Percentiles rank a stretch among this genome's conserved stretches.
Evolutionary conservation across 202 grass and related monocot species (phyloP).

Genomic region (Bolboschoenoplectus hybrid): DNA sequence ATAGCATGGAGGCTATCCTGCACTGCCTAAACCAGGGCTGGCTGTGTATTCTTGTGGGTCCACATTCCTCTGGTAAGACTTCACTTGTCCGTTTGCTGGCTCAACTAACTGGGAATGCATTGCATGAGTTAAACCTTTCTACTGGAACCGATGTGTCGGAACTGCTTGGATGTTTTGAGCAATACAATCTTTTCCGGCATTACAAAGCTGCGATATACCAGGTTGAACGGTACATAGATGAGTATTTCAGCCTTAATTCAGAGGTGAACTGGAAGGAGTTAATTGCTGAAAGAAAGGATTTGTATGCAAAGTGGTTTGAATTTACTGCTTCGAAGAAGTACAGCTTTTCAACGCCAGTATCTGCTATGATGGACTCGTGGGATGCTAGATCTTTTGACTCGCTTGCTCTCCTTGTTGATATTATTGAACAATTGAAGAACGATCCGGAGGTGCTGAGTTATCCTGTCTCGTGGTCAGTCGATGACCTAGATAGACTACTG

Average conservation of each 20-base stretch:
- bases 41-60: conserved; percentile 91
- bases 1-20: conserved; percentile 78
- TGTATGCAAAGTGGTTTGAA: conserved; percentile 83
- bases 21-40: conserved; percentile 78
- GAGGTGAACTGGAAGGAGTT: conserved; percentile 57
- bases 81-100: conserved; percentile 86
- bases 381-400: conserved; percentile 50
- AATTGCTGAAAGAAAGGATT: conserved; percentile 56
- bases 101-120: conserved; percentile 81
- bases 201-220: conserved; percentile 67
- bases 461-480: conserved; percentile 57
- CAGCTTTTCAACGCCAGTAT: conserved; percentile 41
- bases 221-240: conserved; percentile 70
- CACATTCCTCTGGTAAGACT: conserved; percentile 88
- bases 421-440: conserved; percentile 71
- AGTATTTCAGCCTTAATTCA: conserved; percentile 74
- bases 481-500: conserved; percentile 59
- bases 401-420: conserved; percentile 57
- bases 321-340: conserved; percentile 63
- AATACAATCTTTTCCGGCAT: conserved; percentile 85
- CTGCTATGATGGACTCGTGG: conserved; percentile 49
- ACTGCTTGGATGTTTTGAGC: conserved; percentile 93
- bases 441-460: conserved; percentile 60
- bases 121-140: conserved; percentile 87
- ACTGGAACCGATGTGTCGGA: conserved; percentile 92